Evolutionary conservation across 2,329 filamentous ascomycete genomes (phyloP).

Genomic region (Microdochium trichocladiopsis): DNA sequence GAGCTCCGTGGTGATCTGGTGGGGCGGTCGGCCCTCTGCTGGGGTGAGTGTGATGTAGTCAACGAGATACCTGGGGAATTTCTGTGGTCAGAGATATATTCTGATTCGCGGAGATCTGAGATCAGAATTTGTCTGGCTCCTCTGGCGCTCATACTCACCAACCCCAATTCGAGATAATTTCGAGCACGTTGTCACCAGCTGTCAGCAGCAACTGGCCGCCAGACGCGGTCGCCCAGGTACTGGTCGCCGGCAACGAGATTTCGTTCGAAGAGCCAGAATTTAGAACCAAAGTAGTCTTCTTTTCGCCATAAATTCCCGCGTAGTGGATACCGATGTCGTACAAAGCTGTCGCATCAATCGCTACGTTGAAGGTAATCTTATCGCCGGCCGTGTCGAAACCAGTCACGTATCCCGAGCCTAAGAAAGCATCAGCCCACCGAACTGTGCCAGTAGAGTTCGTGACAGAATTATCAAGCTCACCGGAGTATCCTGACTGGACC

Average conservation of each 20-base stretch:
- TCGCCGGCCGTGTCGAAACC: conserved; percentile 34
- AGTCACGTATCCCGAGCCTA: conserved; percentile 38
- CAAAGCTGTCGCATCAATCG: conserved; percentile 23
- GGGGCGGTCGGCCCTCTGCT: conserved; percentile 24
- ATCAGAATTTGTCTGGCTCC: too few species aligned
- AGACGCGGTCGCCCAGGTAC: conserved; percentile 26
- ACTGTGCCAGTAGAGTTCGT: not conserved
- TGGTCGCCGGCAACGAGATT: conserved; percentile 29
- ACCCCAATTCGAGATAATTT: conserved; percentile 40
- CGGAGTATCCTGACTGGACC: conserved; percentile 29
- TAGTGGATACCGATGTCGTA: conserved; percentile 37
- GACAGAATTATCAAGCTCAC: conserved; percentile 9
- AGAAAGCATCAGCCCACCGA: not conserved
- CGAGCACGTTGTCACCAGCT: conserved; percentile 33
- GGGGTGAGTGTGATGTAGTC: conserved; percentile 33
- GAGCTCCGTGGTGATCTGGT: conserved; percentile 28
- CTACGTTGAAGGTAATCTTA: conserved; percentile 34
- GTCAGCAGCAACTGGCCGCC: conserved; percentile 37
- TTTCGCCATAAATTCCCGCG: conserved; percentile 37
- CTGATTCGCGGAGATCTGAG: too few species aligned
- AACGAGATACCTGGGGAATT: conserved; percentile 28
- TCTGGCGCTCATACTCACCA: conserved; percentile 21
- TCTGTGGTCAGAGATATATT: not conserved
- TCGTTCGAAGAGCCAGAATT: conserved; percentile 33
- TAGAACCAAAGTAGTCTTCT: conserved; percentile 32